Base-by-base conservation (phyloP, 768 basidiomycete species). In the Tricholoma hemisulphureum region DNA sequence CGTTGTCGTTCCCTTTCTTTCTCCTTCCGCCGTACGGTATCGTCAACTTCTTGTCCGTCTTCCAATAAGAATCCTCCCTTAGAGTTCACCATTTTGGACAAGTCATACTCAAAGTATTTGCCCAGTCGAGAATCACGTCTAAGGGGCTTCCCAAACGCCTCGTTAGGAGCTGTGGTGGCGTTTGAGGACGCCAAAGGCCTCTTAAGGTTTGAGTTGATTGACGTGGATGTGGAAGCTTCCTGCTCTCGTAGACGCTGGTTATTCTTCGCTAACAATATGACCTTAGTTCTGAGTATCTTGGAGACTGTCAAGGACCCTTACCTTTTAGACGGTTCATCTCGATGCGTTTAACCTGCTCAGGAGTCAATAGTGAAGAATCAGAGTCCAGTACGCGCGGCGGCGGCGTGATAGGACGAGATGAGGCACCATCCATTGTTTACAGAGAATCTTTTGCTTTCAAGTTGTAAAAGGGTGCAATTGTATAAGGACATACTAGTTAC, bases 11-110 rank as follows among this genome's bases (percentile, higher is more conserved):
- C 91, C 48, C 93, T 76, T 70, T 91, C 87, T 64, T 87, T 88
- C 73, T 95, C 89, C 69, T 89, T 90, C 60, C 86, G 74, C 48
- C 85, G 78, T 58, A 86, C 73, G 23, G 89, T 87, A 57, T 91
- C 92, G 64, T 92, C 87, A 1, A 85, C 80, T 61, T 91, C 89
- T 62, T 86, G 84, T n/a, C 84, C 87, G 43, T 96, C 95, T 61
- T 96, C 92, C 5, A 96, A 80, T 66, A 99, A 73, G 72, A 98
- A 99, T 1, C 97, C 97, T 51, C 96, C 97, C 69, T 95, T 91
- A 7, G 94, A 89, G 71, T 99, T 98, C 67, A 94, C 88, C 87
- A 98, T 91, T 79, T 97, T 98, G 11, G 91, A 91, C 13, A 98
- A 73, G 71, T 98, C 95, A 83, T 97, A 98, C 63, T 98, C 96